Evolutionary conservation across 2,329 filamentous ascomycete species (phyloP).

Genomic region (Tolypocladium pustulatum): DNA sequence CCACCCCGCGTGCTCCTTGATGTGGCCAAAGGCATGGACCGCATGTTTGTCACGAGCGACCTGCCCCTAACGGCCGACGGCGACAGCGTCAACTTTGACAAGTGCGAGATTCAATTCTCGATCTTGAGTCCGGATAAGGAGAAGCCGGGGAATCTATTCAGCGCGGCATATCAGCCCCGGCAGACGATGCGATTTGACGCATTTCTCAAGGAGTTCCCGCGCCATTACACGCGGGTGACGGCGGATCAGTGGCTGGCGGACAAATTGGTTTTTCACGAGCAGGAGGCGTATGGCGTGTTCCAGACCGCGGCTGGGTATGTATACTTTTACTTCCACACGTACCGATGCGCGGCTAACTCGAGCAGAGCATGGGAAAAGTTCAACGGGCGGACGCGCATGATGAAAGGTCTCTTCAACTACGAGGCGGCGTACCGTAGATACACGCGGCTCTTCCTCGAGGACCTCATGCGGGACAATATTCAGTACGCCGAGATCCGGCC

Average conservation of each 20-base stretch:
- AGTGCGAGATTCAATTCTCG: constrained; percentile 53
- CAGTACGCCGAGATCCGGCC: constrained; percentile 63
- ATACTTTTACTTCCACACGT: neutral
- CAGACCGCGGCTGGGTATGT: constrained; percentile 45
- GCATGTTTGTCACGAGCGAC: constrained; percentile 59
- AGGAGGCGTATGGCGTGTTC: constrained; percentile 44
- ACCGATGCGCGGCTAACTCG: neutral
- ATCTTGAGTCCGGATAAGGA: constrained; percentile 29
- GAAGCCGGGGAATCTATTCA: constrained; percentile 36
- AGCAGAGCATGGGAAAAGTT: constrained; percentile 49
- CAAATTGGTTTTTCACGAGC: constrained; percentile 52
- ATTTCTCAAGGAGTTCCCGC: constrained; percentile 27
- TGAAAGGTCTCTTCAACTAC: constrained; percentile 64
- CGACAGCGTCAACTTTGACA: constrained; percentile 32
- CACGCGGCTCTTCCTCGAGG: constrained; percentile 46
- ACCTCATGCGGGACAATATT: constrained; percentile 54
- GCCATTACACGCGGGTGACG: constrained; percentile 12
- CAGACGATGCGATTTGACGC: constrained; percentile 31
- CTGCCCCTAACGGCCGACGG: constrained; percentile 31
- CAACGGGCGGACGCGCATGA: constrained; percentile 58
- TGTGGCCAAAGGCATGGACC: constrained; percentile 41
- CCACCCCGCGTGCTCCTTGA: constrained; percentile 47
- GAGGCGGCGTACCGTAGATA: constrained; percentile 51
- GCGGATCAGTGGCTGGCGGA: constrained; percentile 43
- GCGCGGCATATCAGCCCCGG: constrained; percentile 31